These are phyloP conservation scores for Carex littledalei DNA, from an alignment of 176 grass and related monocot species.

Conservation along the genomic window DNA sequence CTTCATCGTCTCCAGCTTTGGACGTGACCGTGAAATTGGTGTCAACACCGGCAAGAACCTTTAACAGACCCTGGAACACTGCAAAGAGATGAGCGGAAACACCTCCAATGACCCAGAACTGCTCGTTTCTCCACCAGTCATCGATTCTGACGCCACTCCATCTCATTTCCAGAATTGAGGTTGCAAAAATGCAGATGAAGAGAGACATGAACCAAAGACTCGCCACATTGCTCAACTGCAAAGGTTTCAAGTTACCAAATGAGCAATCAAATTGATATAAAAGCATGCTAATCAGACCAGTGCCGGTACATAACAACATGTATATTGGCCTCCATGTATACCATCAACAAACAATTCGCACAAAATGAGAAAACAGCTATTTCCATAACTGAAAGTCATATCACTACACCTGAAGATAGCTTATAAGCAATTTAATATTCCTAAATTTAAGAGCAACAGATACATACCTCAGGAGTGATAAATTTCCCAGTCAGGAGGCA, in stretches of 20 bases:
- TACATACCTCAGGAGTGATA: constrained; percentile 19
- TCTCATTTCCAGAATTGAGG: constrained; percentile 27
- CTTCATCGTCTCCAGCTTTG: constrained; percentile 13
- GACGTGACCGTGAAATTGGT: constrained; percentile 20
- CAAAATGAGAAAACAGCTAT: background rate
- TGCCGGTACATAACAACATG: background rate
- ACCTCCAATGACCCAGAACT: constrained; percentile 26
- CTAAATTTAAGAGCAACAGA: background rate
- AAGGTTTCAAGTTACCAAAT: background rate
- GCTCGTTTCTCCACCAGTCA: constrained; percentile 27
- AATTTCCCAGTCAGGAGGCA: constrained; percentile 21
- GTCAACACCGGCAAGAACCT: constrained; percentile 13
- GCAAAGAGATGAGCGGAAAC: constrained; percentile 24
- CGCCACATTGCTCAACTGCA: constrained; percentile 18
- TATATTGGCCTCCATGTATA: background rate
- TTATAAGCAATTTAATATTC: background rate
- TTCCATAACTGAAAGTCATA: background rate
- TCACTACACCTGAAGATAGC: background rate
- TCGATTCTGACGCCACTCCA: constrained; percentile 22
- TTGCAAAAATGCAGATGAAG: constrained; percentile 28
- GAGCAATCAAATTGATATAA: background rate
- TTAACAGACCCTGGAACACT: constrained; percentile 20
- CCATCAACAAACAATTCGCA: background rate
- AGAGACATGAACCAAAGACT: constrained; percentile 29
- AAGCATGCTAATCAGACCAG: background rate